Percentiles rank a stretch among this genome's conserved stretches.
These are phyloP conservation scores for Ramaria rubella DNA, from an alignment of 768 basidiomycete species.

Conservation along the genomic window DNA sequence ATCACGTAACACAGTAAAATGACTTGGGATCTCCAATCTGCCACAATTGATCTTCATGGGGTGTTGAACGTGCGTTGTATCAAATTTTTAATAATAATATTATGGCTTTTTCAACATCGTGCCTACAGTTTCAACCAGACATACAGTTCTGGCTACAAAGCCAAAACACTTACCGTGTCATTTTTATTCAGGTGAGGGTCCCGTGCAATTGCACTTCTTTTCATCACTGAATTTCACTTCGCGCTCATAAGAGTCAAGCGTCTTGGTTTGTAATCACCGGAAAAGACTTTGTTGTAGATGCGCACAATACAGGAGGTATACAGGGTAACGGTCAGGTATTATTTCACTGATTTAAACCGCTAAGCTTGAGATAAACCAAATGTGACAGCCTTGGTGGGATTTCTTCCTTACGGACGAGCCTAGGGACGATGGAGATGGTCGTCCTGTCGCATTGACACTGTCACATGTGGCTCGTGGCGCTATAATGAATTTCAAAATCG, in stretches of 20 bases:
- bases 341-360: not conserved
- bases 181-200: constrained; percentile 47
- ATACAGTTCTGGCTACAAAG: constrained; percentile 50
- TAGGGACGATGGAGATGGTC: constrained; percentile 48
- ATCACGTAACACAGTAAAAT: constrained; percentile 36
- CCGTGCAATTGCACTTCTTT: too few relatives aligned
- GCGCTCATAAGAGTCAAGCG: constrained; percentile 57
- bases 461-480: constrained; percentile 37
- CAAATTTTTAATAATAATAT: not conserved
- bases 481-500: constrained; percentile 38
- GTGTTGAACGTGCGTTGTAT: constrained; percentile 32
- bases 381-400: constrained; percentile 45
- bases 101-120: not conserved
- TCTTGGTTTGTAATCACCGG: constrained; percentile 61
- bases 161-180: constrained; percentile 51
- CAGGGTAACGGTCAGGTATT: constrained; percentile 56
- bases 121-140: constrained; percentile 44
- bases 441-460: constrained; percentile 50
- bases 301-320: constrained; percentile 49
- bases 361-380: not conserved
- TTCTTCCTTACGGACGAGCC: constrained; percentile 42
- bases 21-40: constrained; percentile 42
- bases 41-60: constrained; percentile 37
- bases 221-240: too few relatives aligned
- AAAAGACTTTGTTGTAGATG: constrained; percentile 48